Evolutionary conservation across 1,284 basidiomycete species (phyloP).

Genomic region (Trichosporon asahii): DNA sequence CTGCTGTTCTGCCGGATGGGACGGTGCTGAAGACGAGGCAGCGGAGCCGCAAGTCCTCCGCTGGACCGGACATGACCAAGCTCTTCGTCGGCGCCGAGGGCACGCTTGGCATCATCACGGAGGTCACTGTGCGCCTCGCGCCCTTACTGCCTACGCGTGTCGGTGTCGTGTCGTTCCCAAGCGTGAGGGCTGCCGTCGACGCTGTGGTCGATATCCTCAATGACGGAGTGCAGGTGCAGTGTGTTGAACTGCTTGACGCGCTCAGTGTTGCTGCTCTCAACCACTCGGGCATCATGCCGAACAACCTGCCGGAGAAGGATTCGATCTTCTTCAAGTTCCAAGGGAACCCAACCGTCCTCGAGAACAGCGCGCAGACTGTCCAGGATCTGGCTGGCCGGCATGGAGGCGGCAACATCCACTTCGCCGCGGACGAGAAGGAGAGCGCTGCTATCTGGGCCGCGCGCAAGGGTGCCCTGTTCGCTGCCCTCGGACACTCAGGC

Average conservation of each 20-base stretch:
- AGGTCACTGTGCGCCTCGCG: constrained; percentile 76
- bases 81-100: constrained; percentile 92
- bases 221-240: constrained; percentile 53
- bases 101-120: constrained; percentile 84
- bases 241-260: constrained; percentile 66
- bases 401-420: constrained; percentile 64
- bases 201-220: constrained; percentile 62
- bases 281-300: constrained; percentile 56
- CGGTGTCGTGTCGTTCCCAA: constrained; percentile 54
- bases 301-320: constrained; percentile 64
- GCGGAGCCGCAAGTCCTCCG: constrained; percentile 79
- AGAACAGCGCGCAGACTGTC: constrained; percentile 59
- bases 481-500: constrained; percentile 56
- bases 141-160: constrained; percentile 67
- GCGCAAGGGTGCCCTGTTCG: constrained; percentile 73
- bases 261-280: constrained; percentile 67
- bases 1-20: constrained; percentile 79
- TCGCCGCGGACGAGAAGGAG: constrained; percentile 64
- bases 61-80: constrained; percentile 84
- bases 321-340: constrained; percentile 83
- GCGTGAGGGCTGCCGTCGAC: constrained; percentile 58
- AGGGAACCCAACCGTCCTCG: constrained; percentile 52
- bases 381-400: constrained; percentile 61
- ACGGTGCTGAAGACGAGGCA: constrained; percentile 87
- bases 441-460: constrained; percentile 75